phyloP scores from a whole-genome alignment of 1,284 basidiomycete species.

The Macrocystidia cucumis region DNA sequence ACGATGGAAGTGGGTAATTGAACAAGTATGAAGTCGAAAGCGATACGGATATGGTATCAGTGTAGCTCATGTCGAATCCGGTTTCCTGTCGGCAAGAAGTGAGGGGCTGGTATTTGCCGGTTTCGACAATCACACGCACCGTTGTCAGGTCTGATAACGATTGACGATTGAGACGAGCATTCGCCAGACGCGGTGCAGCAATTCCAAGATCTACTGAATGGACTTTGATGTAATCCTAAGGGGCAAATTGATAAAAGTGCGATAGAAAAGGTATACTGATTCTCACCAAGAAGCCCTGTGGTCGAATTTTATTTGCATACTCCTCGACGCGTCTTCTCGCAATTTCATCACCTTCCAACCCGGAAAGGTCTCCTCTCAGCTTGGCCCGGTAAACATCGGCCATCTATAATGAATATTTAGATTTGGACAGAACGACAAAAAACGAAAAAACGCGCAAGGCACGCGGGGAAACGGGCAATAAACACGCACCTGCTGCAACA shows the following conservation, averaged over 20 bases:
- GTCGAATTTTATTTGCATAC: constrained; percentile 65
- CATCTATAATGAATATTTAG: constrained; percentile 34
- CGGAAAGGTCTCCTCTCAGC: constrained; percentile 51
- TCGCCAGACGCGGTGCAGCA: constrained; percentile 58
- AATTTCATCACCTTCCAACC: constrained; percentile 63
- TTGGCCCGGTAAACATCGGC: constrained; percentile 67
- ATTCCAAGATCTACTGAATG: constrained; percentile 68
- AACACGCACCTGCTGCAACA: constrained; percentile 62
- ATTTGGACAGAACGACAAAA: constrained; percentile 2
- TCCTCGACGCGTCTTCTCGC: constrained; percentile 62
- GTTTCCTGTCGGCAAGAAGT: constrained; percentile 36
- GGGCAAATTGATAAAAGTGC: constrained; percentile 5
- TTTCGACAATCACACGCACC: too few relatives aligned
- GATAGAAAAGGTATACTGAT: constrained; percentile 1
- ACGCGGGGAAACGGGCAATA: too few relatives aligned
- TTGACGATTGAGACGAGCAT: constrained; percentile 38
- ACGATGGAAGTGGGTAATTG: constrained; percentile 74
- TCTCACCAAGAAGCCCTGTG: constrained; percentile 59
- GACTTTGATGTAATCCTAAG: constrained; percentile 66
- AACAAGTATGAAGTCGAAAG: constrained; percentile 77
- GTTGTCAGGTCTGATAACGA: constrained; percentile 14
- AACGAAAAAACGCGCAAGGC: constrained; percentile 1
- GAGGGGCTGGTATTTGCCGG: too few relatives aligned
- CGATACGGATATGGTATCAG: constrained; percentile 65
- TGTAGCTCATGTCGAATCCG: constrained; percentile 63